Evolutionary conservation across 768 basidiomycete species (phyloP).

Genomic region (Tulasnella sp.): DNA sequence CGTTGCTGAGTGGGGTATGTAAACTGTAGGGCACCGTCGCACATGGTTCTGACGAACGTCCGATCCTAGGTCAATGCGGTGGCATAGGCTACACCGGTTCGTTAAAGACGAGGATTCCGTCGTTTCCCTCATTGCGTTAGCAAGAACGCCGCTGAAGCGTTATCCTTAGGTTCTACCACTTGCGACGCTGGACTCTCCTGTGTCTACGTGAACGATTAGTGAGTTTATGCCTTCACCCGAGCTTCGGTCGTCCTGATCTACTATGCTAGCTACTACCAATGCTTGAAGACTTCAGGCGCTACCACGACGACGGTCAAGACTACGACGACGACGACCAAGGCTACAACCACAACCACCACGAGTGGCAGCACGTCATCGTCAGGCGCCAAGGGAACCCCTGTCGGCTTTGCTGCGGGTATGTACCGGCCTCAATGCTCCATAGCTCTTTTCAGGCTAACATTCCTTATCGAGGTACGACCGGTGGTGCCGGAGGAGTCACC

Average conservation of each 20-base stretch:
- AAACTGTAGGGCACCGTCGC: too few species aligned
- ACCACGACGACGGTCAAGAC: background rate
- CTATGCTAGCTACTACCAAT: background rate
- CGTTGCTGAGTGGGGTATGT: background rate
- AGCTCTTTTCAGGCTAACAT: background rate
- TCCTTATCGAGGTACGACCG: background rate
- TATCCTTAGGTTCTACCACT: background rate
- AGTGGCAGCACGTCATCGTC: background rate
- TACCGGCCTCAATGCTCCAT: background rate
- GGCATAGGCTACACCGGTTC: background rate
- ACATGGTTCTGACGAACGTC: background rate
- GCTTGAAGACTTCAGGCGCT: background rate
- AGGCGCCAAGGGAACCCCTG: slow-evolving; percentile 2
- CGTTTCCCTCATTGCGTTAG: background rate
- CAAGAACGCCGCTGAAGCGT: background rate
- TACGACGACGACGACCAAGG: background rate
- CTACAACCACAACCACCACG: background rate
- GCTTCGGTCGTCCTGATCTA: background rate
- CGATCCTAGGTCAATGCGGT: background rate
- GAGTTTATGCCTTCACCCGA: background rate
- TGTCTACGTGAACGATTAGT: background rate
- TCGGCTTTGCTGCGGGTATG: slow-evolving; percentile 1
- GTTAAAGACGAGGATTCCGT: background rate
- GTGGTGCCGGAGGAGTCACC: slow-evolving; percentile 6
- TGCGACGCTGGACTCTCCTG: background rate